These are phyloP conservation scores for Rhizopus delemar DNA, from an alignment of 371 early-diverging fungal species.

Conservation along the genomic window DNA sequence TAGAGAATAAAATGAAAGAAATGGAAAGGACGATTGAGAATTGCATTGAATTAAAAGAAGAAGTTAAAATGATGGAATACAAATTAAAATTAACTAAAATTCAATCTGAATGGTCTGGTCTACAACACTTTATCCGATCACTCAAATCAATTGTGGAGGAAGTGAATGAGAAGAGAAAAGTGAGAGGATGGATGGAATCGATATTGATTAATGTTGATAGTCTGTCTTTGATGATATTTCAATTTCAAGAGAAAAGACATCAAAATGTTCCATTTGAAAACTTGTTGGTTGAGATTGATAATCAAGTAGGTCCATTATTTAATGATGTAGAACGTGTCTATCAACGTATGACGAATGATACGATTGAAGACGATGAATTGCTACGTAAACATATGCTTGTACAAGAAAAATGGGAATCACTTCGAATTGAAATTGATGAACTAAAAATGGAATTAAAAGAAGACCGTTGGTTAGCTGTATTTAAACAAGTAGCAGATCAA, in stretches of 20 bases:
- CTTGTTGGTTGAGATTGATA: conserved; percentile 55
- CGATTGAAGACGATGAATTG: conserved; percentile 36
- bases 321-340: conserved; percentile 55
- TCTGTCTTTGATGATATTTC: conserved; percentile 44
- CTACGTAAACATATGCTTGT: conserved; percentile 40
- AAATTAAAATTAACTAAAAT: conserved; percentile 36
- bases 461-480: conserved; percentile 61
- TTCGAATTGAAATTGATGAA: conserved; percentile 50
- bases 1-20: conserved; percentile 21
- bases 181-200: conserved; percentile 29
- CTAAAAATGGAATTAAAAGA: conserved; percentile 61
- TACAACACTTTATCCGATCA: conserved; percentile 43
- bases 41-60: conserved; percentile 18
- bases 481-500: conserved; percentile 60
- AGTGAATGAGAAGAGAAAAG: conserved; percentile 18
- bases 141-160: conserved; percentile 29
- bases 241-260: conserved; percentile 43
- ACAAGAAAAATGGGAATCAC: conserved; percentile 50
- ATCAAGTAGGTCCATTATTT: conserved; percentile 54
- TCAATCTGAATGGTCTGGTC: conserved; percentile 52
- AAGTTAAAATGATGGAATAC: conserved; percentile 29
- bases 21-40: conserved; percentile 26
- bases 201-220: conserved; percentile 41
- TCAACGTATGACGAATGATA: conserved; percentile 46
- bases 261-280: conserved; percentile 26